Evolutionary conservation across 148 eudicot species (phyloP), one percentile per base, ranked within the genome.

Genomic region (Rhododendron henanense): DNA sequence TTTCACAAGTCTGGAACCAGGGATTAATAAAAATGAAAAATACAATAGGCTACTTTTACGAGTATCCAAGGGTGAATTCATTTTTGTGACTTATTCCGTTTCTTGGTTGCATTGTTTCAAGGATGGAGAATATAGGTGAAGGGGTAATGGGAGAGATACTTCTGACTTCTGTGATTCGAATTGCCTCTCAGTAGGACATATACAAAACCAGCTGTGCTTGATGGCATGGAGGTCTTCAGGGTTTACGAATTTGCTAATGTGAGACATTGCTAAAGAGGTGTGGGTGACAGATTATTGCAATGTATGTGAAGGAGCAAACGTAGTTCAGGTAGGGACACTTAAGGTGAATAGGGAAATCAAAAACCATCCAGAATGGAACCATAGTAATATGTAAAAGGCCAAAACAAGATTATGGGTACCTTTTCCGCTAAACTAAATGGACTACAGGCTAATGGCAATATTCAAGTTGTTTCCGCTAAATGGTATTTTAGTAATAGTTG

Each of bases 191-290:
- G 33, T 13, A 23, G 18, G 19, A 45, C 33, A 47, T 78, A n/a
- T 78, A n/a, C 57, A 25, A 47, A 78, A 78, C 53, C 53, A 78
- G 51, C 25, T 10, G 9, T 48, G 48, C 57, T 79, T 79, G 81
- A 79, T 48, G 37, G 59, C 59, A 45, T 79, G 10, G 75, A 75
- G 50, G 57, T 35, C 67, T 39, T 39, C 23, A 37, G 51, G 44
- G 78, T 50, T 51, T 50, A 25, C 14, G 53, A 74, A 53, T 37
- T 76, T 44, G 39, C 74, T 35, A 53, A 76, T 53, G 21, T 21
- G 86, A 84, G 86, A 76, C 25, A 75, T 84, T 55, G 81, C 63
- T 74, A 77, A 73, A 11, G 78, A 53, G 48, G 14, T n/a, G 6
- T 76, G 86, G 81, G 67, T 53, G 50, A 76, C 31, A 55, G 81